These are phyloP conservation scores for Microsporum canis DNA, from an alignment of 2,329 filamentous ascomycete species.

Conservation along the genomic window DNA sequence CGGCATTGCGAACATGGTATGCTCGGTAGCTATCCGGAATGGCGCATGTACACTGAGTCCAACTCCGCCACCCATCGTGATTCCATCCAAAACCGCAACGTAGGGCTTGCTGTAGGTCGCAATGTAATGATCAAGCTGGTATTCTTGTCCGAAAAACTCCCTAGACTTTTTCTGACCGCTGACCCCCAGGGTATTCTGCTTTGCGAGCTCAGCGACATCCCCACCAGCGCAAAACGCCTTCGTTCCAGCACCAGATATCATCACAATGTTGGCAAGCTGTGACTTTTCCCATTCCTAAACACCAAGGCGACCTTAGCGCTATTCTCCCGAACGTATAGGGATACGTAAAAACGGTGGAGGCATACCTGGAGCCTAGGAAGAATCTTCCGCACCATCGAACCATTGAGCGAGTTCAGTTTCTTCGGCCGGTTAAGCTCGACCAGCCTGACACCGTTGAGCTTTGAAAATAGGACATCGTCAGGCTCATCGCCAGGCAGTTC, in stretches of 20 bases:
- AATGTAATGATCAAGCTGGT: conserved; percentile 89
- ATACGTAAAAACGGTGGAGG: not conserved
- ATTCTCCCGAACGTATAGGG: not conserved
- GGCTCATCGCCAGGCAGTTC: conserved; percentile 59
- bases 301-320: conserved; percentile 1
- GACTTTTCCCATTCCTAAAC: conserved; percentile 80
- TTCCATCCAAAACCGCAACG: conserved; percentile 90
- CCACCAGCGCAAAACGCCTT: conserved; percentile 88
- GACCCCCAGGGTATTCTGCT: conserved; percentile 53
- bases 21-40: conserved; percentile 91
- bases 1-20: conserved; percentile 94
- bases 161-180: conserved; percentile 63
- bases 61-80: conserved; percentile 97
- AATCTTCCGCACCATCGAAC: conserved; percentile 92
- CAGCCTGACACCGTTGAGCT: conserved; percentile 75
- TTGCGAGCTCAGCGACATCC: conserved; percentile 70
- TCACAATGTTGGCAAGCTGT: conserved; percentile 79
- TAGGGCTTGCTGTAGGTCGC: conserved; percentile 89
- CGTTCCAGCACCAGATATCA: conserved; percentile 80
- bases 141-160: conserved; percentile 89
- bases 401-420: conserved; percentile 87
- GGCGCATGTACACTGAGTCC: conserved; percentile 90
- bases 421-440: conserved; percentile 87
- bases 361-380: conserved; percentile 60
- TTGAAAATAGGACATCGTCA: conserved; percentile 88